phyloP scores from a whole-genome alignment of 768 basidiomycete species.

The Phylloporus sp. region DNA sequence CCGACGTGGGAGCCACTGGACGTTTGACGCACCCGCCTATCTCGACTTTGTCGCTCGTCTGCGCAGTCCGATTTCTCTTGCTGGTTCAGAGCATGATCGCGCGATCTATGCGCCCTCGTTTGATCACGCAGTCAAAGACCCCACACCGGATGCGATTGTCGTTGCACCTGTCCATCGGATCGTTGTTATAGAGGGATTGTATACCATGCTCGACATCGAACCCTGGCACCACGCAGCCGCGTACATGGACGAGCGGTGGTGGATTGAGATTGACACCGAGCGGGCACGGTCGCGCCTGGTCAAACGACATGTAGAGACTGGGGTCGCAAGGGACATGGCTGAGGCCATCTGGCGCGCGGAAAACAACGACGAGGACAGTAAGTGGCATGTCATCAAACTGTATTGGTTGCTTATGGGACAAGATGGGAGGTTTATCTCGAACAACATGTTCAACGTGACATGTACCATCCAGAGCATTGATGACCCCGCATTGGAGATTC shows the following conservation, averaged over 20 bases:
- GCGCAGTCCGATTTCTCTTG: slow-evolving; percentile 31
- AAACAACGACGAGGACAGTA: slow-evolving; percentile 77
- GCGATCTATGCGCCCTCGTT: slow-evolving; percentile 74
- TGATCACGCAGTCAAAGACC: slow-evolving; percentile 86
- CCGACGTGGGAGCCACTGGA: slow-evolving; percentile 85
- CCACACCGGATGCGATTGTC: slow-evolving; percentile 52
- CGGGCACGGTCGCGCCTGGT: slow-evolving; percentile 61
- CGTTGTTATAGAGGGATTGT: slow-evolving; percentile 88
- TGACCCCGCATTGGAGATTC: slow-evolving; percentile 37
- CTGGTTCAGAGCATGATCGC: slow-evolving; percentile 4
- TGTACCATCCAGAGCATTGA: slow-evolving; percentile 40
- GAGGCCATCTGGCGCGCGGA: slow-evolving; percentile 71
- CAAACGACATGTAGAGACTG: slow-evolving; percentile 71
- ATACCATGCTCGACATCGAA: slow-evolving; percentile 67
- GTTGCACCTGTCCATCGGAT: slow-evolving; percentile 68
- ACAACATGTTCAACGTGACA: slow-evolving; percentile 39
- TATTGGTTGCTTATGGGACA: not conserved
- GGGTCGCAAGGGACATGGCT: slow-evolving; percentile 60
- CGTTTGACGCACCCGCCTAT: slow-evolving; percentile 78
- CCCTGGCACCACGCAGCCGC: slow-evolving; percentile 69
- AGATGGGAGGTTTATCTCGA: slow-evolving; percentile 45
- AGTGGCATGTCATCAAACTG: slow-evolving; percentile 2
- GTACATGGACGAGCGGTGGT: slow-evolving; percentile 76
- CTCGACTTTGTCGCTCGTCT: slow-evolving; percentile 61
- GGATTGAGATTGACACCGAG: slow-evolving; percentile 54